Conservation (phyloP, 1,284 basidiomycete species). For the Trichosporon inkin region DNA sequence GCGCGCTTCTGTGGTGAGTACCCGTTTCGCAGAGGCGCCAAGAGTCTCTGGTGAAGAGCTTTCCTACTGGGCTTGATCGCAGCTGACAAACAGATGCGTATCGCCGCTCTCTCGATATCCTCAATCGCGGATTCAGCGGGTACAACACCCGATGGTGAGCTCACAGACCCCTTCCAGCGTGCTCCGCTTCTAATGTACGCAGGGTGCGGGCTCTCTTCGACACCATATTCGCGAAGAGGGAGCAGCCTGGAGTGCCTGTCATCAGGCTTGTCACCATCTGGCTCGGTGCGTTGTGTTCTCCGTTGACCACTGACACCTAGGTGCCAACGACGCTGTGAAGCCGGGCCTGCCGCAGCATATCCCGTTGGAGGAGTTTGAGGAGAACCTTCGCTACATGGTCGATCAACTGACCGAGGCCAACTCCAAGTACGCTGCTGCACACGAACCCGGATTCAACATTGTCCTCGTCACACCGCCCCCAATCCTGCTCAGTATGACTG, state of each 20-base stretch:
- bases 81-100: slow-evolving; percentile 30
- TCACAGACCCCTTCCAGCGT: too few relatives aligned
- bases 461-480: slow-evolving; percentile 80
- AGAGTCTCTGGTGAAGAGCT: too few relatives aligned
- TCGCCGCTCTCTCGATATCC: slow-evolving; percentile 34
- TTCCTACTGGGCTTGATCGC: neutral
- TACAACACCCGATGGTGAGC: slow-evolving; percentile 35
- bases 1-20: slow-evolving; percentile 23
- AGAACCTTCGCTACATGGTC: slow-evolving; percentile 29
- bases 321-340: slow-evolving; percentile 28
- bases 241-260: slow-evolving; percentile 14
- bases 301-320: neutral
- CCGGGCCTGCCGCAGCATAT: slow-evolving; percentile 18
- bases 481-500: slow-evolving; percentile 58
- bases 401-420: slow-evolving; percentile 23
- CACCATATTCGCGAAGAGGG: slow-evolving; percentile 37
- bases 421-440: slow-evolving; percentile 23
- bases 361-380: slow-evolving; percentile 24
- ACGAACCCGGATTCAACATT: slow-evolving; percentile 48
- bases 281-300: slow-evolving; percentile 30
- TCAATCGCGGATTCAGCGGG: slow-evolving; percentile 40
- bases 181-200: neutral
- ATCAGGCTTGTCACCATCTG: slow-evolving; percentile 41
- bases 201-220: slow-evolving; percentile 24
- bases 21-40: neutral